Evolutionary conservation across 805 yeast genomes (phyloP).

Genomic region (Cyberlindnera mycetangii): DNA sequence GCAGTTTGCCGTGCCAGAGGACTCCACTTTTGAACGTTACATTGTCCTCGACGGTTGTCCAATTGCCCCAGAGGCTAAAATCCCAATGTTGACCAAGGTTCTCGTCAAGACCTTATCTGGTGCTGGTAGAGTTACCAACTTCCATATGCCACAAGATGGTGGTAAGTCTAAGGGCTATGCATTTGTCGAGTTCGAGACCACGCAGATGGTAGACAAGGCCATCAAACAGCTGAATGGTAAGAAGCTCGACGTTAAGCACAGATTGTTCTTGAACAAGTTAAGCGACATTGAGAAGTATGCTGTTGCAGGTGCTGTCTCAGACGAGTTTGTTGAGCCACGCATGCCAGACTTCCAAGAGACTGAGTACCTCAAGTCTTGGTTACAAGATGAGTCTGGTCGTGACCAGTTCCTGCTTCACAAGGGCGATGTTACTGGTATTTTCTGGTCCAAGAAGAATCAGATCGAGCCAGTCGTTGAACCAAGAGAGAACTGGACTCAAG

Average conservation of each 20-base stretch:
- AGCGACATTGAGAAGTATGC: conserved; percentile 80
- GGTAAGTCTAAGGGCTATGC: conserved; percentile 84
- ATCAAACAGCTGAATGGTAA: conserved; percentile 80
- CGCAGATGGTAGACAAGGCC: conserved; percentile 70
- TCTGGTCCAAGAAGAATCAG: conserved; percentile 74
- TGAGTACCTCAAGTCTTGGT: conserved; percentile 87
- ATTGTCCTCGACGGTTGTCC: conserved; percentile 96
- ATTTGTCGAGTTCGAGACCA: conserved; percentile 75
- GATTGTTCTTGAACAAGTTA: conserved; percentile 78
- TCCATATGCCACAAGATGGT: conserved; percentile 76
- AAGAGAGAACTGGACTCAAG: conserved; percentile 82
- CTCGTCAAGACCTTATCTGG: conserved; percentile 73
- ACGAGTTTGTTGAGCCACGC: conserved; percentile 67
- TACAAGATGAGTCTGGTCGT: conserved; percentile 82
- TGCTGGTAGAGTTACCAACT: conserved; percentile 75
- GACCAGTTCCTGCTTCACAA: conserved; percentile 85
- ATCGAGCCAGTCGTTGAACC: conserved; percentile 79
- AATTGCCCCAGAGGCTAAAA: conserved; percentile 86
- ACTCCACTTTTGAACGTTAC: conserved; percentile 65
- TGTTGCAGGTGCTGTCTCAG: conserved; percentile 55
- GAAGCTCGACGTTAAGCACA: conserved; percentile 91
- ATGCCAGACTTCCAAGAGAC: conserved; percentile 70
- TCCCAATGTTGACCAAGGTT: conserved; percentile 79
- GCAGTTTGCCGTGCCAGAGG: conserved; percentile 61
- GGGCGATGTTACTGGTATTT: conserved; percentile 77